Evolutionary conservation across 2,329 filamentous ascomycete species (phyloP).

Genomic region (Talaromyces sp.): DNA sequence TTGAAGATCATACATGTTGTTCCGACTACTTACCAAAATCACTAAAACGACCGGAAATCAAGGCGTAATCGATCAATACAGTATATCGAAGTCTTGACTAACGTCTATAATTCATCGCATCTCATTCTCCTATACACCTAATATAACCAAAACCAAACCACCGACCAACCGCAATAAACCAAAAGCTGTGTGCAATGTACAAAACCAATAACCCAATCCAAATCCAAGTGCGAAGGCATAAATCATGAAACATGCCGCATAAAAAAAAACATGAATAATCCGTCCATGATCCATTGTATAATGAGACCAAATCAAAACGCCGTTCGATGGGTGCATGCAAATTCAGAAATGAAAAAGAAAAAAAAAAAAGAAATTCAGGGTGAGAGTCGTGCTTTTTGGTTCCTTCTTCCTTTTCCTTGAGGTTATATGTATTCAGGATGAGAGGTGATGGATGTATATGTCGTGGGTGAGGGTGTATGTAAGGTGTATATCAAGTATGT

Average conservation of each 20-base stretch:
- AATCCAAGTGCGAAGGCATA: not conserved
- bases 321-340: not conserved
- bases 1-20: not conserved
- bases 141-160: not conserved
- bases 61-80: not conserved
- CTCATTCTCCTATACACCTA: slow-evolving; percentile 1
- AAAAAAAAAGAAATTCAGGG: too few relatives aligned
- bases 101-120: slow-evolving; percentile 23
- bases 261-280: not conserved
- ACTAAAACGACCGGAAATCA: too few relatives aligned
- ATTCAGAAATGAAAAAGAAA: too few relatives aligned
- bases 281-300: not conserved
- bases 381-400: not conserved
- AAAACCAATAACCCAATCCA: not conserved
- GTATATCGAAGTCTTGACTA: not conserved
- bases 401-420: not conserved
- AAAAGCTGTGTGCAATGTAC: not conserved
- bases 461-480: not conserved
- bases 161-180: not conserved
- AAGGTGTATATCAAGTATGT: not conserved
- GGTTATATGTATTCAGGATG: not conserved
- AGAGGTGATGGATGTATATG: not conserved
- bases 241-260: not conserved
- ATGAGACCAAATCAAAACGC: not conserved
- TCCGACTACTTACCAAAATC: too few relatives aligned